These are phyloP conservation scores for Seiridium cupressi DNA, from an alignment of 2,329 filamentous ascomycete genomes.

Conservation along the genomic window DNA sequence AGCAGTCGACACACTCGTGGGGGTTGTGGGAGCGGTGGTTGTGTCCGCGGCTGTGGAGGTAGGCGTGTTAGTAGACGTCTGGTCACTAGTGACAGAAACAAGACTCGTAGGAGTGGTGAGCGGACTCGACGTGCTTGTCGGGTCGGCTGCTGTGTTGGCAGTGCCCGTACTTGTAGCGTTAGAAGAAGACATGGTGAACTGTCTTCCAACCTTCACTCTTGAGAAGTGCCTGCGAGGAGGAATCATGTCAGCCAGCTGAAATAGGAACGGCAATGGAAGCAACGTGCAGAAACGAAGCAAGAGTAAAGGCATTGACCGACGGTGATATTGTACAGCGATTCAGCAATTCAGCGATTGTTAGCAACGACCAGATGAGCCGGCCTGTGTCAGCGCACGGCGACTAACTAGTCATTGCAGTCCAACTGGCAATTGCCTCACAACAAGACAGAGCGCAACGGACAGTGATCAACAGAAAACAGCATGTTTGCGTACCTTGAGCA, in stretches of 20 bases:
- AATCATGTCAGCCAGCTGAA: constrained; percentile 7
- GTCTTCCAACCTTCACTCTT: constrained; percentile 10
- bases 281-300: not conserved
- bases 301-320: not conserved
- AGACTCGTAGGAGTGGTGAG: not conserved
- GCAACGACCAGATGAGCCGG: not conserved
- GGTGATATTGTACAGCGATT: too few species aligned
- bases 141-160: not conserved
- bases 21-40: not conserved
- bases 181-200: constrained; percentile 13
- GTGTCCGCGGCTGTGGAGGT: constrained; percentile 3
- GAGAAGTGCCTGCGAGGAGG: constrained; percentile 8
- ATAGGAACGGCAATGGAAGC: not conserved
- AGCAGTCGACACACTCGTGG: constrained; percentile 1
- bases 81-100: constrained; percentile 2
- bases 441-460: constrained; percentile 5
- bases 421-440: not conserved
- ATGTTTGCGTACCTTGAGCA: constrained; percentile 13
- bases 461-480: constrained; percentile 4
- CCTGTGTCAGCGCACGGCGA: not conserved
- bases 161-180: constrained; percentile 13
- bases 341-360: not conserved
- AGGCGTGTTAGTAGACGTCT: constrained; percentile 6
- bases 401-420: not conserved
- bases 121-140: constrained; percentile 9